Percentiles rank a stretch among this genome's conserved stretches.
phyloP scores from a whole-genome alignment of 176 grass and related monocot genomes.

The Aechmea fasciata region DNA sequence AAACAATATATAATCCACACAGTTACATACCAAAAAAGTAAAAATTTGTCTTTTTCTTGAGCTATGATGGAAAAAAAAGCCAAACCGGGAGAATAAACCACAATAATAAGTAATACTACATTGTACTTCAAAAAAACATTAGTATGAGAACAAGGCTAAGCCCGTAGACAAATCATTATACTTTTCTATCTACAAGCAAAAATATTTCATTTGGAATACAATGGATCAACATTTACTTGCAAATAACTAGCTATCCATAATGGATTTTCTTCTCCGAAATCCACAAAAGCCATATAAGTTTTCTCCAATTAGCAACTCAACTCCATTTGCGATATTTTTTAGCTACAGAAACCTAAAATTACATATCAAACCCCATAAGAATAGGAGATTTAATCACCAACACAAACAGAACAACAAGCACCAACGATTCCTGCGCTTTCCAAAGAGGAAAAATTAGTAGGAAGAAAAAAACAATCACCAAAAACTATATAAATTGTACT shows the following conservation, averaged over 20 bases:
- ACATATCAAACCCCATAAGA: background rate
- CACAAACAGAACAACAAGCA: background rate
- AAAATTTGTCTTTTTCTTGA: background rate
- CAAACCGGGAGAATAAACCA: background rate
- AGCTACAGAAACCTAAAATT: constrained; percentile 6
- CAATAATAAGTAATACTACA: background rate
- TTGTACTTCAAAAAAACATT: too few species aligned
- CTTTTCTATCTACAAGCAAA: background rate
- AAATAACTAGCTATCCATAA: background rate
- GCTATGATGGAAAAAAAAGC: background rate
- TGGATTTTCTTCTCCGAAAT: background rate
- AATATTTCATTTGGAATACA: background rate
- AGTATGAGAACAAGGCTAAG: background rate
- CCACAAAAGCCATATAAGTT: background rate
- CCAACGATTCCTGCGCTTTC: background rate
- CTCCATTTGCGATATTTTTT: constrained; percentile 1
- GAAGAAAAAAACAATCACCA: background rate
- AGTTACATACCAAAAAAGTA: background rate
- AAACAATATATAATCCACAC: background rate
- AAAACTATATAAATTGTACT: background rate
- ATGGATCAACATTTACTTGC: background rate
- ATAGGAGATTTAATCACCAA: background rate
- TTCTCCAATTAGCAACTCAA: constrained; percentile 19
- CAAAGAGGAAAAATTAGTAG: background rate
- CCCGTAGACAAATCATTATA: background rate